Conservation (phyloP, 257 asterid species). For the Solanum dulcamara region DNA sequence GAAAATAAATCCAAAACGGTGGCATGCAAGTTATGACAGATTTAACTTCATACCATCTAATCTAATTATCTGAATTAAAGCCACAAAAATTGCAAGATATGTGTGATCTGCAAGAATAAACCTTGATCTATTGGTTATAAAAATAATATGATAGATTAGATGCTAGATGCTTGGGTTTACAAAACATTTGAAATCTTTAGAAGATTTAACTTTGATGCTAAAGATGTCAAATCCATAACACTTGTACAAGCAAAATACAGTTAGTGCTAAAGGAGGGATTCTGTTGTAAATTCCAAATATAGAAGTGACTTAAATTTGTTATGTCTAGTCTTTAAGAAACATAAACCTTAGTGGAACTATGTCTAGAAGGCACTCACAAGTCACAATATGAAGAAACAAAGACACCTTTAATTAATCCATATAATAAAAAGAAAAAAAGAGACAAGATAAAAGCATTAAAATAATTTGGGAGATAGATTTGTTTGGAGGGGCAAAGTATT, state of each 20-base stretch:
- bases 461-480: background rate
- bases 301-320: background rate
- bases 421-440: background rate
- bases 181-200: background rate
- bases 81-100: background rate
- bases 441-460: background rate
- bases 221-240: background rate
- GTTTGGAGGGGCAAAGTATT: background rate
- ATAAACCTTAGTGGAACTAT: background rate
- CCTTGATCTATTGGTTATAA: background rate
- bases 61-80: background rate
- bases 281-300: background rate
- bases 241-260: background rate
- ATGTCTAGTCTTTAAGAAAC: slow-evolving; percentile 9
- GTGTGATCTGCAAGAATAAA: background rate
- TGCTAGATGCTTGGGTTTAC: background rate
- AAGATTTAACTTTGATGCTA: background rate
- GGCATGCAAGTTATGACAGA: background rate
- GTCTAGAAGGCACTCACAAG: background rate
- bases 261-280: background rate
- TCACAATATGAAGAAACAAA: slow-evolving; percentile 1
- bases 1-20: background rate
- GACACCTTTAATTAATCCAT: background rate
- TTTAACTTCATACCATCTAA: background rate
- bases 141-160: background rate